Conservation (phyloP, 768 basidiomycete species). For the Hebeloma cylindrosporum region DNA sequence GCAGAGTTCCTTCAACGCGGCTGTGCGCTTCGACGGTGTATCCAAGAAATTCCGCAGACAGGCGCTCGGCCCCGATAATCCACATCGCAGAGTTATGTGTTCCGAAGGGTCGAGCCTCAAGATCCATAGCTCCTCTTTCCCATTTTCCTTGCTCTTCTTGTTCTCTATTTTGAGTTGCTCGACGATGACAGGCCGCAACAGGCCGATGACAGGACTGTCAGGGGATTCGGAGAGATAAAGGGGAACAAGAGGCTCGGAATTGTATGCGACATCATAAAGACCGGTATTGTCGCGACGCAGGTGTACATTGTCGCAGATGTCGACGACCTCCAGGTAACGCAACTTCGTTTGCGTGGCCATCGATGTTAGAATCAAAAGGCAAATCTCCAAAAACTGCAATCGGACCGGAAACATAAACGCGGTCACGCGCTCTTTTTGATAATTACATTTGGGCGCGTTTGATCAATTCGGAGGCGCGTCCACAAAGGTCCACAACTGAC, state of each 20-base stretch:
- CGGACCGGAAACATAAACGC: background rate
- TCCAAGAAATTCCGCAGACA: constrained; percentile 53
- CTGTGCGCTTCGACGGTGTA: constrained; percentile 59
- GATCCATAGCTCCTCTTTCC: constrained; percentile 40
- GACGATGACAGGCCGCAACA: constrained; percentile 59
- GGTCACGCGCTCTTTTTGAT: constrained; percentile 1
- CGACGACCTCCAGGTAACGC: constrained; percentile 63
- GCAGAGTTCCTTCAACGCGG: constrained; percentile 63
- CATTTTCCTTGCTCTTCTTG: constrained; percentile 25
- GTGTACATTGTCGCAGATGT: constrained; percentile 71
- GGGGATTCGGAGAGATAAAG: constrained; percentile 53
- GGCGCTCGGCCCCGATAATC: constrained; percentile 35
- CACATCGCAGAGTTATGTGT: constrained; percentile 25
- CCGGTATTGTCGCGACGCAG: constrained; percentile 26
- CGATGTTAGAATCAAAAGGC: background rate
- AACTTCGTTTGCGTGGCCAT: constrained; percentile 12
- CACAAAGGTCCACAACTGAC: background rate
- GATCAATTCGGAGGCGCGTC: too few relatives aligned
- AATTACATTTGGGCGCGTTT: too few relatives aligned
- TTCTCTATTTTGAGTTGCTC: constrained; percentile 56
- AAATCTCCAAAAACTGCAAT: background rate
- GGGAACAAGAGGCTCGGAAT: constrained; percentile 49
- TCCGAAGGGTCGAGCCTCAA: constrained; percentile 33
- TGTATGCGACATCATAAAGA: constrained; percentile 26
- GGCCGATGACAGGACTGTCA: constrained; percentile 56